Conservation (phyloP, 2,329 filamentous ascomycete genomes). For the Verticillium isaacii region DNA sequence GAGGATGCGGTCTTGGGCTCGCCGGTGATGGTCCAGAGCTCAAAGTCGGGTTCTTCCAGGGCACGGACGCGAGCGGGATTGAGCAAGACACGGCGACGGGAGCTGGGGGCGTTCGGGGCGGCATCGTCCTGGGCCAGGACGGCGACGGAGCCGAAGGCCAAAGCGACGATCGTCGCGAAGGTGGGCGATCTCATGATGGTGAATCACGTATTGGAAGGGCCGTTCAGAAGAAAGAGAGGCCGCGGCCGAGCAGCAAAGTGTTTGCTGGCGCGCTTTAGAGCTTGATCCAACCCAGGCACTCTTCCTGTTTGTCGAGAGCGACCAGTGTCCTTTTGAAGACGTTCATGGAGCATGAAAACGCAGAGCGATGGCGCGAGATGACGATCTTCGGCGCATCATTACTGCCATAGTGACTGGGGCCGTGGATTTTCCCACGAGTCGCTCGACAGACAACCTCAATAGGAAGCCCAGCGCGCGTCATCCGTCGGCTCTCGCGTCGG, state of each 20-base stretch:
- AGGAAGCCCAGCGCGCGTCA: not conserved
- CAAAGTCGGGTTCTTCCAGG: conserved; percentile 9
- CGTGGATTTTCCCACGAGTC: not conserved
- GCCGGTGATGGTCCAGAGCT: conserved; percentile 11
- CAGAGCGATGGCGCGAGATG: not conserved
- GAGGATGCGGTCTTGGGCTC: conserved; percentile 3
- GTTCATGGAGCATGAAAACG: not conserved
- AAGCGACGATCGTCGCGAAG: not conserved
- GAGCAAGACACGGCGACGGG: conserved; percentile 9
- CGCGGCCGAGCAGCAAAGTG: not conserved
- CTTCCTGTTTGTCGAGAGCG: not conserved
- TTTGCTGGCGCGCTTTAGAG: not conserved
- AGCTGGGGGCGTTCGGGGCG: conserved; percentile 2
- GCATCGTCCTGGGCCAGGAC: not conserved
- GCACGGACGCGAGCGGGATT: conserved; percentile 12
- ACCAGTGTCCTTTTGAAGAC: not conserved
- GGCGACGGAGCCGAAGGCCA: not conserved
- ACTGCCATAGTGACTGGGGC: not conserved
- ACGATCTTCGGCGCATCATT: not conserved
- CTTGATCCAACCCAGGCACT: not conserved
- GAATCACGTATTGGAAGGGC: not conserved
- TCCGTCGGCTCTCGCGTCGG: not conserved
- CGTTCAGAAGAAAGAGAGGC: not conserved
- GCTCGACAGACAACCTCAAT: not conserved
- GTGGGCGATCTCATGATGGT: not conserved